Percentiles rank a stretch among this genome's conserved stretches.
Evolutionary conservation across 768 basidiomycete genomes (phyloP).

Genomic region (Lentinus brumalis): DNA sequence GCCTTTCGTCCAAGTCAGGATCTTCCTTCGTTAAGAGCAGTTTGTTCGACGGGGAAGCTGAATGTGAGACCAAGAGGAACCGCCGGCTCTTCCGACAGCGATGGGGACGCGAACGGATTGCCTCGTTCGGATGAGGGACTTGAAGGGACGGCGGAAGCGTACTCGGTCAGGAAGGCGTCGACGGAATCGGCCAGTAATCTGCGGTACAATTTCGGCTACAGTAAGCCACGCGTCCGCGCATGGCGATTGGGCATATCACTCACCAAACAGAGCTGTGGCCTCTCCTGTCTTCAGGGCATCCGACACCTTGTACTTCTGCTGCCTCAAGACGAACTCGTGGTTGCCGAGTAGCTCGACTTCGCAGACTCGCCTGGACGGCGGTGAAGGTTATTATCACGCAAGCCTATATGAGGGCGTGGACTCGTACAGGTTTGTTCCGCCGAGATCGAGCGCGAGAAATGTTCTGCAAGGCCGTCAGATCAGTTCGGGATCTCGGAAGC

Average conservation of each 20-base stretch:
- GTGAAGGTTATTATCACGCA: neutral
- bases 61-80: slow-evolving; percentile 90
- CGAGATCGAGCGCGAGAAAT: slow-evolving; percentile 93
- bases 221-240: neutral
- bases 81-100: slow-evolving; percentile 22
- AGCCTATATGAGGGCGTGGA: neutral
- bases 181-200: slow-evolving; percentile 98
- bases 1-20: slow-evolving; percentile 96
- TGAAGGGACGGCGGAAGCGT: slow-evolving; percentile 16
- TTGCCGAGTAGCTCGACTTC: slow-evolving; percentile 91
- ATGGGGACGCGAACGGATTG: slow-evolving; percentile 25
- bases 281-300: slow-evolving; percentile 93
- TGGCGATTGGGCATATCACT: slow-evolving; percentile 10
- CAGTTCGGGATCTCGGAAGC: no score
- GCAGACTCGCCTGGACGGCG: slow-evolving; percentile 76
- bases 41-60: slow-evolving; percentile 97
- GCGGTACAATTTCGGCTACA: slow-evolving; percentile 14
- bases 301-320: slow-evolving; percentile 97
- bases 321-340: slow-evolving; percentile 84
- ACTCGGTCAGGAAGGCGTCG: slow-evolving; percentile 86
- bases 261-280: slow-evolving; percentile 84
- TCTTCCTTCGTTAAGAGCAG: slow-evolving; percentile 85
- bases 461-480: no score
- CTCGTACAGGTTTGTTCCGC: slow-evolving; percentile 94
- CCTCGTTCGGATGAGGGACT: slow-evolving; percentile 18